Evolutionary conservation across 2,329 filamentous ascomycete genomes (phyloP).

Genomic region (Cladosporium sp.): DNA sequence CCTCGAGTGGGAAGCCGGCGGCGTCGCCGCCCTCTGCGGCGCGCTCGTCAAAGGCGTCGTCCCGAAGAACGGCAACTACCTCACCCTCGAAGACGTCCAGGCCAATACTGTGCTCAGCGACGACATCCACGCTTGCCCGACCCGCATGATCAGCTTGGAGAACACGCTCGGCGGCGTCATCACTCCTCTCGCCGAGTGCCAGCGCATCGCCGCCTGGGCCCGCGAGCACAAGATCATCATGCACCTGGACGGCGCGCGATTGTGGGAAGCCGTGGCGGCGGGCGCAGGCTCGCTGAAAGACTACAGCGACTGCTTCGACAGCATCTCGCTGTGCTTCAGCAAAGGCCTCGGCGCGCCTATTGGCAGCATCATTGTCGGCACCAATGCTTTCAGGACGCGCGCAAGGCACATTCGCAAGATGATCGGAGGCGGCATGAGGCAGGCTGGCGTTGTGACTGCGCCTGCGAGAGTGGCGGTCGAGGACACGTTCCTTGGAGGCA

Average conservation of each 20-base stretch:
- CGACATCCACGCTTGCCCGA: slow-evolving; percentile 78
- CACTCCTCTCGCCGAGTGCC: slow-evolving; percentile 72
- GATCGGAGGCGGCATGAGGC: slow-evolving; percentile 76
- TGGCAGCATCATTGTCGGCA: slow-evolving; percentile 70
- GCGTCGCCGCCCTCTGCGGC: slow-evolving; percentile 70
- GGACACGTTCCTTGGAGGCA: slow-evolving; percentile 73
- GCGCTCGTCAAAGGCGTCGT: slow-evolving; percentile 68
- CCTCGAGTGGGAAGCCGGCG: slow-evolving; percentile 67
- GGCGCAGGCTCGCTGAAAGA: slow-evolving; percentile 68
- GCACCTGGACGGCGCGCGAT: slow-evolving; percentile 76
- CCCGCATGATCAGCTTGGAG: slow-evolving; percentile 78
- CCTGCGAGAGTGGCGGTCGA: slow-evolving; percentile 76
- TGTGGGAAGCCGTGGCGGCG: slow-evolving; percentile 79
- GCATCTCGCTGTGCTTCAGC: slow-evolving; percentile 74
- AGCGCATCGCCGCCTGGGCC: slow-evolving; percentile 69
- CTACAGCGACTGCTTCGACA: slow-evolving; percentile 71
- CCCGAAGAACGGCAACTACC: slow-evolving; percentile 69
- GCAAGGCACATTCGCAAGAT: slow-evolving; percentile 78
- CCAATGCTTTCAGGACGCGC: slow-evolving; percentile 61
- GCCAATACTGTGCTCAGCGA: slow-evolving; percentile 65
- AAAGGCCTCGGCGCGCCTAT: slow-evolving; percentile 83
- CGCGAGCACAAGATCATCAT: slow-evolving; percentile 64
- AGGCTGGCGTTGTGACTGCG: slow-evolving; percentile 74
- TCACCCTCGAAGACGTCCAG: slow-evolving; percentile 76
- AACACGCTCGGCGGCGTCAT: slow-evolving; percentile 82